Evolutionary conservation across 2,329 filamentous ascomycete species (phyloP).

Genomic region (Penicillium vulpinum): DNA sequence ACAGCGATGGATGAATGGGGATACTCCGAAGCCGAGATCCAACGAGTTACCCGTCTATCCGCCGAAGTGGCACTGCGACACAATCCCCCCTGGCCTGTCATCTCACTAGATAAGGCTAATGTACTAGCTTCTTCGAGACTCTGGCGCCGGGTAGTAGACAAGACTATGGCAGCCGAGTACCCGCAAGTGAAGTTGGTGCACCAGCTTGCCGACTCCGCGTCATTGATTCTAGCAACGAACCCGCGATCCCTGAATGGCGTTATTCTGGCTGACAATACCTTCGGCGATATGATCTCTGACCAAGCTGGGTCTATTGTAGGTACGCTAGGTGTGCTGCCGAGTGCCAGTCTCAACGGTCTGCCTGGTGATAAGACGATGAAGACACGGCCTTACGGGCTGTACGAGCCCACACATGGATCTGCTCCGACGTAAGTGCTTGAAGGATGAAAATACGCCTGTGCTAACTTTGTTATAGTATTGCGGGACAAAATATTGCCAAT

Average conservation of each 20-base stretch:
- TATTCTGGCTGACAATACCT: conserved; percentile 84
- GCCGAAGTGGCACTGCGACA: conserved; percentile 73
- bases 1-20: conserved; percentile 71
- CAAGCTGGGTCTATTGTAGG: conserved; percentile 89
- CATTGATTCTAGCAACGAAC: conserved; percentile 91
- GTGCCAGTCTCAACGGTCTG: conserved; percentile 77
- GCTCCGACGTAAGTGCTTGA: conserved; percentile 36
- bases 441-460: too few species aligned
- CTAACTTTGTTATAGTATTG: conserved; percentile 64
- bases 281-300: conserved; percentile 90
- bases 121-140: conserved; percentile 82
- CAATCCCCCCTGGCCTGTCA: conserved; percentile 71
- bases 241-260: conserved; percentile 80
- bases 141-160: conserved; percentile 79
- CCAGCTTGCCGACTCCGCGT: conserved; percentile 86
- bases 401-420: conserved; percentile 82
- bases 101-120: conserved; percentile 89
- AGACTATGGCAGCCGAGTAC: conserved; percentile 80
- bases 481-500: conserved; percentile 81
- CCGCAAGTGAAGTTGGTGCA: conserved; percentile 76
- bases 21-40: conserved; percentile 78
- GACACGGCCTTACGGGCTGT: conserved; percentile 79
- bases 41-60: conserved; percentile 76
- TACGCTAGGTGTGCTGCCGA: conserved; percentile 79
- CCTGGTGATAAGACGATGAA: conserved; percentile 65